Base-by-base conservation (phyloP, 805 yeast genomes). In the Saturnispora ahearnii region DNA sequence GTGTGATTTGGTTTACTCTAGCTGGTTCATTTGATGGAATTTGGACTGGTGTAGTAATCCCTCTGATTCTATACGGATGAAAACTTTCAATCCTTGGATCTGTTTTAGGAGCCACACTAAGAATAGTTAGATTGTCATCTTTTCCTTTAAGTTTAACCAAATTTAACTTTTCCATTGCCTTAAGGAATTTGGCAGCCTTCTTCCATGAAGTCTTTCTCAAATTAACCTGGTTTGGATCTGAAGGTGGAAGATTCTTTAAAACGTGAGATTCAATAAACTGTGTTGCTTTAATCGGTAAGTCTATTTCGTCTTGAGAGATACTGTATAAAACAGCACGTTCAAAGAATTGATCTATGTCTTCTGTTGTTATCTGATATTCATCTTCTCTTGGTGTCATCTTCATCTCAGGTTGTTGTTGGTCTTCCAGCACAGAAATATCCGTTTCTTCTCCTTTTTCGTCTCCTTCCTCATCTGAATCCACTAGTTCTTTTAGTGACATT, bases 181-280 rank as follows among this genome's bases (percentile, higher is more conserved):
- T 91, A 49, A 91, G 67, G 59, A 83, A 88, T 63, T 89, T 90
- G 12, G 89, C 76, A 4, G 91, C 79, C 61, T 91, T 91, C 64
- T 86, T 89, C 95, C 95, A 91, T 3, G 89, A 78, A 0, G 96
- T 81, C 60, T 80, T 84, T 64, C 89, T 90, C 51, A 85, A 75
- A 56, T 77, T 81, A 37, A 82, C 76, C 46, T 67, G 65, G 28
- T 67, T 63, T 4, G 69, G 60, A 57, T 80, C 83, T 49, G 84
- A 74, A 1, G 77, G 72, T 0, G 96, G 95, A n/a, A 91, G 65
- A 64, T 88, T 87, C 45, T 77, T 77, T 53, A 81, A 72, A 12
- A 90, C 69, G 57, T 81, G 81, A 41, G 73, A 76, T 0, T 93
- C 76, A 73, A 90, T 81, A 63, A 91, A 84, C 22, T 73, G 76